Evolutionary conservation across 1,284 basidiomycete genomes (phyloP), one percentile per base, ranked within the genome.

Genomic region (Puccinia triticina): DNA sequence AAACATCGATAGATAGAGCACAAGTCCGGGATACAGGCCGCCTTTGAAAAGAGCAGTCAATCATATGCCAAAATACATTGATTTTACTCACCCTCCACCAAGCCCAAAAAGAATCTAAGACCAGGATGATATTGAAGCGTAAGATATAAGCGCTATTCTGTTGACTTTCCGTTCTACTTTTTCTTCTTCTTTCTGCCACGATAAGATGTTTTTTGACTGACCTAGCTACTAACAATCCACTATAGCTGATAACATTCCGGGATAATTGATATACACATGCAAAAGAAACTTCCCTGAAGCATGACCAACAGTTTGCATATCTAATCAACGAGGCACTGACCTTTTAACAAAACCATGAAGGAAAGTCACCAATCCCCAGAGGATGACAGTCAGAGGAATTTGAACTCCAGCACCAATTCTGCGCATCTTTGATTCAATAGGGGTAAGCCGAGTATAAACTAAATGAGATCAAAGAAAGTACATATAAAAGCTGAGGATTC

Each of bases 1-100:
- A 23, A 77, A 77, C 5, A 48, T 77, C 5, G 76, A 59, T 43
- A 77, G 21, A 37, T 77, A 77, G 12, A 77, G 61, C n/a, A 77
- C 50, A 18, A 64, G 18, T n/a, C 43, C 61, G 8, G 76, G 76
- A 32, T 61, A 67, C 11, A 77, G 46, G 23, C 76, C 76, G 53
- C 76, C 76, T 77, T 34, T n/a, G n/a, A 67, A 34, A 50, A 74
- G 32, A n/a, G n/a, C 29, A 43, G 32, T 5, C n/a, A 46, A 37
- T 26, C 48, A 16, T 50, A 18, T 11, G 48, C 12, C 14, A 29
- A 37, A 32, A 12, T 53, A 1, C 26, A 18, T 43, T 5, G 40
- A 67, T 32, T 67, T 10, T 2, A 40, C 53, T 57, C 46, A 76
- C 74, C 74, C 43, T 76, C 74, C 7, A 59, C 26, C 32, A 76